Evolutionary conservation across 140 eudicot genomes (phyloP), one percentile per base, ranked within the genome.

Genomic region (Erigeron philadelphicus): DNA sequence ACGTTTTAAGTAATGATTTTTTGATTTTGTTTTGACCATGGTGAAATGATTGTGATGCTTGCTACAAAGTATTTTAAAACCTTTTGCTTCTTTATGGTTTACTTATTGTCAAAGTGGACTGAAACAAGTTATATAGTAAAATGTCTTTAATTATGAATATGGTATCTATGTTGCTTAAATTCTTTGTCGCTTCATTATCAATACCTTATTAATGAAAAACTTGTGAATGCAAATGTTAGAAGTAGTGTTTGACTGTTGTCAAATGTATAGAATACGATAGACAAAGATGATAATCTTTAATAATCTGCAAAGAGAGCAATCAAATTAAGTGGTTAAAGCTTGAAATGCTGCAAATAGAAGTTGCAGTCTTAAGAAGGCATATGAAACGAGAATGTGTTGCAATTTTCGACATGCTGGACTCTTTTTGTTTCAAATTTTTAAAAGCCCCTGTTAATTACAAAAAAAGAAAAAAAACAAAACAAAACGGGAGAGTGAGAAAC

Each of bases 11-110:
- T 17, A 54, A 0, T 55, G 35, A 46, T 76, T 45, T 19, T 62
- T 1, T 13, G 35, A 8, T 23, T 45, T 44, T 12, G 7, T 13
- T 67, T 10, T 58, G 55, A 46, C 12, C 35, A 66, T 42, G 48
- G 64, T 63, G 71, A 46, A 19, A n/a, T 72, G 61, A 48, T 17
- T 49, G 55, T 17, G 25, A 50, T 63, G 64, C 15, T 52, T 62
- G 61, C 38, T 61, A 15, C 42, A 48, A 46, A 35, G 62, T 58
- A 45, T 44, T 19, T 57, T n/a, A 3, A 40, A 72, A 61, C n/a
- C 16, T 1, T 3, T 8, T 35, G 5, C 21, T 16, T 21, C 23
- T 5, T 64, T 46, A 13, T 61, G 6, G 17, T 73, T 59, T 40
- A 9, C 48, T 11, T 57, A 25, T 45, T 71, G 58, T 43, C 76